Evolutionary conservation across 345 rosid genomes (phyloP).

Genomic region (Populus euphratica): DNA sequence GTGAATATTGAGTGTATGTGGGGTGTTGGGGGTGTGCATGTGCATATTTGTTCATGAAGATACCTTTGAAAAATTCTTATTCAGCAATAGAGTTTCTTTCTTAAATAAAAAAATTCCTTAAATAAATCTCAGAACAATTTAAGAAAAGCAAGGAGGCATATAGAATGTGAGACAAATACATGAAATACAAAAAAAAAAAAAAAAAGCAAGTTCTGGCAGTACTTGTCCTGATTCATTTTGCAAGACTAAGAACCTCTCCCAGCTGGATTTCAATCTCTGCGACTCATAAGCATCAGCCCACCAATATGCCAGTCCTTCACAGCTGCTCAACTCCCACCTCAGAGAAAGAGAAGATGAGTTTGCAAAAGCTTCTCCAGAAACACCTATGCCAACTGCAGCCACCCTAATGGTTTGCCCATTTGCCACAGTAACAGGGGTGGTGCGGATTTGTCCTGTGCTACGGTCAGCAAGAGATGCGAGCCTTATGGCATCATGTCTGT

Average conservation of each 20-base stretch:
- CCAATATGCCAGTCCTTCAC: slow-evolving; percentile 76
- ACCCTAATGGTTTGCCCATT: slow-evolving; percentile 78
- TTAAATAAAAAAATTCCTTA: no score
- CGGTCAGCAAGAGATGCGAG: slow-evolving; percentile 57
- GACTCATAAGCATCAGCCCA: slow-evolving; percentile 62
- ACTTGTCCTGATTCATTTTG: slow-evolving; percentile 82
- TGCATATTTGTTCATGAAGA: not conserved
- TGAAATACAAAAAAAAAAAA: not conserved
- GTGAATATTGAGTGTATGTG: no score
- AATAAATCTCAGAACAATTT: no score
- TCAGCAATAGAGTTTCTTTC: no score
- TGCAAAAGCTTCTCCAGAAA: slow-evolving; percentile 71
- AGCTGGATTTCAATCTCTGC: slow-evolving; percentile 47
- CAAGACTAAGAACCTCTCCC: slow-evolving; percentile 84
- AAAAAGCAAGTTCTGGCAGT: slow-evolving; percentile 5
- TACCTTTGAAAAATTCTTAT: no score
- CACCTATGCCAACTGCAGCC: slow-evolving; percentile 71
- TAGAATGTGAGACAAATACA: not conserved
- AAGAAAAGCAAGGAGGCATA: not conserved
- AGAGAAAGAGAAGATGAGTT: slow-evolving; percentile 84
- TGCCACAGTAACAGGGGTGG: slow-evolving; percentile 69
- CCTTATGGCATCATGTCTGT: slow-evolving; percentile 45
- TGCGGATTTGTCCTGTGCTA: slow-evolving; percentile 50
- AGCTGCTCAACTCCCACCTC: slow-evolving; percentile 71
- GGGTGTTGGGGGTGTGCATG: not conserved